Base-by-base conservation (phyloP, 768 basidiomycete species). In the Aureoboletus auriporus region DNA sequence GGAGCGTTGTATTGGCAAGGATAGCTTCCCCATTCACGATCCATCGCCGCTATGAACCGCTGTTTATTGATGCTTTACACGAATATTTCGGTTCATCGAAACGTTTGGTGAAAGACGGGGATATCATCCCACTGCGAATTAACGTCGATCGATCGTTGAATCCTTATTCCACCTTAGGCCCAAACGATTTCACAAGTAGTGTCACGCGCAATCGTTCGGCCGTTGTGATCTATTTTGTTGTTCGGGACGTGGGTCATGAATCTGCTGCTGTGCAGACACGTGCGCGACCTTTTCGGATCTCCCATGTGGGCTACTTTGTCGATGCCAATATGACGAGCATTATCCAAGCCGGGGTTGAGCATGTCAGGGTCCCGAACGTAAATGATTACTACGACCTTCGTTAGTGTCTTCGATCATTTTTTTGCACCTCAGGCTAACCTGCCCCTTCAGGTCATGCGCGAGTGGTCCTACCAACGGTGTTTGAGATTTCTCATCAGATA, bases 251-350 rank as follows among this genome's bases (percentile, higher is more conserved):
- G 30, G 86, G 89, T 29, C 79, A 83, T 59, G 80, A 82, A 44
- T 68, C 82, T 0, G 63, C 81, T 6, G 58, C 74, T 30, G 65
- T 28, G 8, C 64, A 69, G 35, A 65, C 66, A 29, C 54, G 49
- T 6, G 78, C 80, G 54, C 70, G 77, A 20, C 79, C 81, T 13
- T 76, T 76, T 2, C 74, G 76, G 0, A 64, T 76, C 16, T 89
- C 87, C 5, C 82, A 89, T 57, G 62, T 93, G 14, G 95, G 95
- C 0, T 94, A 87, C 59, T 89, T 88, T 78, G 75, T 96, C 16
- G 90, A 97, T 57, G 68, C 83, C 1, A 63, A 73, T 2, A 62
- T 75, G 7, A 95, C 95, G 16, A 81, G 82, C 45, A 79, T 97
- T 59, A 66, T 88, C 8, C 89, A 94, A 64, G 75, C 82, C 0